Percentiles rank a stretch among this genome's conserved stretches.
phyloP scores from a whole-genome alignment of 2,329 filamentous ascomycete species.

The Colletotrichum sp. region DNA sequence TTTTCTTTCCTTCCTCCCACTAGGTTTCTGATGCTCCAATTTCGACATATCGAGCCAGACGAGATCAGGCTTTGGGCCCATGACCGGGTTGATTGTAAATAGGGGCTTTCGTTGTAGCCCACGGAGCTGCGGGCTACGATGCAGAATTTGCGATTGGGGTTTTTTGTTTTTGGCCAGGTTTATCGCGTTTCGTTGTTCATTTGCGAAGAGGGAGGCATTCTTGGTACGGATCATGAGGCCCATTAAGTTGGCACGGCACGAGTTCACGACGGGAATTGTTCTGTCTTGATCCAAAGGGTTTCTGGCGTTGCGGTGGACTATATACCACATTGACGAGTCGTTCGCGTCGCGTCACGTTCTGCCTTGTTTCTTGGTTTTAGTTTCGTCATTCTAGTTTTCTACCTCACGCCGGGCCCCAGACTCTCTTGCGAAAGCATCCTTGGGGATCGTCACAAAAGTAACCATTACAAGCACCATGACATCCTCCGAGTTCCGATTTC shows the following conservation, averaged over 20 bases:
- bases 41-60: neutral
- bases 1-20: neutral
- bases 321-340: conserved; percentile 22
- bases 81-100: conserved; percentile 2
- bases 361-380: neutral
- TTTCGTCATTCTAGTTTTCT: neutral
- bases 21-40: neutral
- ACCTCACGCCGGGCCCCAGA: neutral
- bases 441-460: neutral
- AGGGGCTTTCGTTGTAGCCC: neutral
- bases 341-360: conserved; percentile 13
- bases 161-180: neutral
- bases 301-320: conserved; percentile 20
- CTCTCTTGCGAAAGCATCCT: neutral
- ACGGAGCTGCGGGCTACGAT: neutral
- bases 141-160: neutral
- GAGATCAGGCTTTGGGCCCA: neutral
- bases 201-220: neutral
- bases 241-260: neutral
- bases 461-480: neutral
- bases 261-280: conserved; percentile 11
- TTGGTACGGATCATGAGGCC: neutral
- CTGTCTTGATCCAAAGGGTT: conserved; percentile 3
- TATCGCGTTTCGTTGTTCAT: neutral
- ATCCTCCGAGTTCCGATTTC: neutral